Conservation (phyloP, 805 yeast genomes). For the Spathaspora boniae region DNA sequence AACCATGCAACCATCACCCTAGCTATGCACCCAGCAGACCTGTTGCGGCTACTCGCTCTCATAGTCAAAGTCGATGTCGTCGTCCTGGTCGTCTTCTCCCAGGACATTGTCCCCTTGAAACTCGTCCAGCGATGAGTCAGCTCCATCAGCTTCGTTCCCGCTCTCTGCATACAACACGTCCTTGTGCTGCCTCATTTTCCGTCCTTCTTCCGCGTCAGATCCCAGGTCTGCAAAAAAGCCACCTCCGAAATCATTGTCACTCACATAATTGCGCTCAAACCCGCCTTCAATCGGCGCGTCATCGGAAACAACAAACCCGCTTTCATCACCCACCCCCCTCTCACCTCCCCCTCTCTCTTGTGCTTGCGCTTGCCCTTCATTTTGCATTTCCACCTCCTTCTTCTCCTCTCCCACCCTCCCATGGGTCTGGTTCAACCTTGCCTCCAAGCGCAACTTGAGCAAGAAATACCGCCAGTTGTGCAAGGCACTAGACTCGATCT, state of each 20-base stretch:
- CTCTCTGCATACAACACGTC: too few relatives aligned
- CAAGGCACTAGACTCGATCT: constrained; percentile 48
- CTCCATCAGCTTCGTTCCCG: constrained; percentile 1
- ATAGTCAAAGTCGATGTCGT: constrained; percentile 47
- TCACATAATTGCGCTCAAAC: constrained; percentile 6
- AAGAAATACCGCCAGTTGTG: constrained; percentile 53
- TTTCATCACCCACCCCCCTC: constrained; percentile 8
- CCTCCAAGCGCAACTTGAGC: constrained; percentile 46
- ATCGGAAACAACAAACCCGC: constrained; percentile 18
- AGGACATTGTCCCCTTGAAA: too few relatives aligned
- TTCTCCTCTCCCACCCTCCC: constrained; percentile 32
- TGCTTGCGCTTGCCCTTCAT: constrained; percentile 13
- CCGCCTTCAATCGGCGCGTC: constrained; percentile 7
- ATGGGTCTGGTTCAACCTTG: constrained; percentile 45
- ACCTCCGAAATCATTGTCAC: too few relatives aligned
- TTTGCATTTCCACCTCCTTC: constrained; percentile 16
- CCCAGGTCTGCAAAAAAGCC: too few relatives aligned
- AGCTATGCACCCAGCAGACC: too few relatives aligned
- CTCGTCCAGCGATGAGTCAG: too few relatives aligned
- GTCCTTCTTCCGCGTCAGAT: too few relatives aligned
- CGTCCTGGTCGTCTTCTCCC: constrained; percentile 16
- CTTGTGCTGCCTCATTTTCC: too few relatives aligned
- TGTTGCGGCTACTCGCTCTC: constrained; percentile 18
- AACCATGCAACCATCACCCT: too few relatives aligned
- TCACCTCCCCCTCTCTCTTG: constrained; percentile 8